Evolutionary conservation across 805 yeast genomes (phyloP), one percentile per base, ranked within the genome.

Genomic region (Ogataea saltuana): DNA sequence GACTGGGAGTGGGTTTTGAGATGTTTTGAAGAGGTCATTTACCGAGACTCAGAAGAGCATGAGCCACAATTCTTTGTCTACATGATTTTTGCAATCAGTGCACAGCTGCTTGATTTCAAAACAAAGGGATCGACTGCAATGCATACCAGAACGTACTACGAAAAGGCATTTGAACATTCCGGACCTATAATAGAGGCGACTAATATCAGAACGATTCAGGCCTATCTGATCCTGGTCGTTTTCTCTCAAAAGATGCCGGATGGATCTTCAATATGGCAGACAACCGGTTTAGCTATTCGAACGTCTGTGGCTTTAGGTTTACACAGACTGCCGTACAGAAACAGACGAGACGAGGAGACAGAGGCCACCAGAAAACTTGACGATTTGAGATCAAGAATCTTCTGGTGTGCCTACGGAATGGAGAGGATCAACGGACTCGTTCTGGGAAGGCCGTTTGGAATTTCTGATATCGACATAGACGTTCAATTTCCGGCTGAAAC

Each of bases 331-430:
- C 61, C 64, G 1, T 60, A 51, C 28, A 38, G 52, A 23, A 34
- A 11, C 28, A 34, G 29, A 13, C 10, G 38, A 16, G 38, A 34
- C 19, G 38, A 34, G 17, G 38, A 34, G 20, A 34, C 38, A 12
- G 38, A 34, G 22, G 21, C 29, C 21, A 34, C 28, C 3, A 23
- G 25, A 15, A 18, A 20, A 15, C 45, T 19, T 28, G 39, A 35
- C 39, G 50, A 28, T 16, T 39, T 11, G 38, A 44, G 13, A 15
- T 34, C 38, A 39, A 38, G 68, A 20, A 50, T 66, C 6, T 65
- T 66, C 42, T 66, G 69, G 69, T 60, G 61, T 42, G 67, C 67
- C 4, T 66, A 64, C 45, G 64, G 67, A 4, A 50, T 65, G 50
- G 69, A 66, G 43, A 43, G 69, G 41, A 58, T 64, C 30, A 61